These are phyloP conservation scores for Plasmodium coatneyi DNA, from an alignment of 169 alveolate genomes.

Conservation along the genomic window DNA sequence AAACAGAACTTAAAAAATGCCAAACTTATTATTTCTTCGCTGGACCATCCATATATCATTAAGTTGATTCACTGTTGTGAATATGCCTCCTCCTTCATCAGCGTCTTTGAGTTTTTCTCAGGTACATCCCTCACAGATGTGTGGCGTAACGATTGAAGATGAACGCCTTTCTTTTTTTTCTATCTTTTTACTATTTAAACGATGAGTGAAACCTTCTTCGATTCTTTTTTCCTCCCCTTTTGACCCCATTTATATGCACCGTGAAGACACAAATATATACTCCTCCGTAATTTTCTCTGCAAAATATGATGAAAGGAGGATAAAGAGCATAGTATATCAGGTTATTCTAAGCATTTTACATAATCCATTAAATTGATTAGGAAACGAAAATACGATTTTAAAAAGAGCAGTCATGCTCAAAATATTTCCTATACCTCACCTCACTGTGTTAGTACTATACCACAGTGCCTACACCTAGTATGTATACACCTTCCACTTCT, in stretches of 20 bases:
- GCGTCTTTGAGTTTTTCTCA: slow-evolving; percentile 59
- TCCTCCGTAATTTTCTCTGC: slow-evolving; percentile 3
- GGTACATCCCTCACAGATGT: background rate
- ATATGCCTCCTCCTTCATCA: slow-evolving; percentile 20
- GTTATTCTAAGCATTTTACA: background rate
- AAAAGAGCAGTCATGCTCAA: background rate
- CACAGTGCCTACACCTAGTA: background rate
- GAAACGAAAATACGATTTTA: slow-evolving; percentile 6
- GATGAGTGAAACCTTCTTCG: background rate
- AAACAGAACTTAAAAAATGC: slow-evolving; percentile 13
- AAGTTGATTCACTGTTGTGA: slow-evolving; percentile 43
- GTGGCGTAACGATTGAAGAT: background rate
- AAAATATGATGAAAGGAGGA: slow-evolving; percentile 47
- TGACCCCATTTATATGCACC: background rate
- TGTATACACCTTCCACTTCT: background rate
- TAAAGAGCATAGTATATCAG: slow-evolving; percentile 54
- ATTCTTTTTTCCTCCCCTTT: background rate
- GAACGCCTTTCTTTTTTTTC: background rate
- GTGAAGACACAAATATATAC: slow-evolving; percentile 32
- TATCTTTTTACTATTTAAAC: background rate
- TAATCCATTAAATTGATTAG: background rate
- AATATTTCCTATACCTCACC: background rate
- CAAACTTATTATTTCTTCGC: slow-evolving; percentile 14
- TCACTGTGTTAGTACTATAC: background rate
- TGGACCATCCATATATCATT: slow-evolving; percentile 55